Evolutionary conservation across 164 flowering plant genomes (phyloP).

Genomic region (Vitis rotundifolia): DNA sequence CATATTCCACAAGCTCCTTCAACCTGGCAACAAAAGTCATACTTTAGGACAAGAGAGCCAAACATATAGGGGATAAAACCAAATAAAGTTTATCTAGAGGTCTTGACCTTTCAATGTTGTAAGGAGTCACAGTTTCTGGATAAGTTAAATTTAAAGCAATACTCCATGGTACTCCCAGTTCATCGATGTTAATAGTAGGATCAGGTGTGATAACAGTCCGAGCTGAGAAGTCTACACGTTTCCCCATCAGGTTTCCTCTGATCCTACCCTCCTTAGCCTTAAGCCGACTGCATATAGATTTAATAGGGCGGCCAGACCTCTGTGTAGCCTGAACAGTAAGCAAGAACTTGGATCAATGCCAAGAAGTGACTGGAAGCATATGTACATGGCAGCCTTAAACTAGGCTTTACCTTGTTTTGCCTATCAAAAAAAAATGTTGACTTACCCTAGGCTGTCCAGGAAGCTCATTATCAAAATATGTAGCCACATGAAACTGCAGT

Average conservation of each 20-base stretch:
- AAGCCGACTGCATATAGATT: conserved; percentile 95
- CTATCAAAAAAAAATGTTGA: no score
- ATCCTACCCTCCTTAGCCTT: conserved; percentile 99
- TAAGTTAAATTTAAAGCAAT: conserved; percentile 95
- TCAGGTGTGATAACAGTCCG: conserved; percentile 98
- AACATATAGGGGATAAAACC: neutral
- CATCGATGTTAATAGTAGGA: conserved; percentile 95
- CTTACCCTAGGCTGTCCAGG: conserved; percentile 98
- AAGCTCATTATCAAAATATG: conserved; percentile 97
- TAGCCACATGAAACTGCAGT: conserved; percentile 95
- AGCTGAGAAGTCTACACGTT: conserved; percentile 97
- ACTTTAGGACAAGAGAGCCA: neutral
- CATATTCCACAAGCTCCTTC: conserved; percentile 98
- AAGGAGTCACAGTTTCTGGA: conserved; percentile 99
- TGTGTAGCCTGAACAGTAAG: conserved; percentile 78
- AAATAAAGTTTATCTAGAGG: neutral
- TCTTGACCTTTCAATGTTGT: conserved; percentile 88
- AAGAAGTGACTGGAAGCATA: neutral
- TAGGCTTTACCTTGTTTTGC: no score
- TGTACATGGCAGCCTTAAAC: no score
- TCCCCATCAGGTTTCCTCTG: conserved; percentile 98
- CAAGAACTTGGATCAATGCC: neutral
- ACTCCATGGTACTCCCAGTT: conserved; percentile 99
- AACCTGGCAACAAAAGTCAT: conserved; percentile 38
- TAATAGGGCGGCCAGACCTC: conserved; percentile 94